Conservation (phyloP, 352 stramenopile species). For the Phytopythium kandeliae region DNA sequence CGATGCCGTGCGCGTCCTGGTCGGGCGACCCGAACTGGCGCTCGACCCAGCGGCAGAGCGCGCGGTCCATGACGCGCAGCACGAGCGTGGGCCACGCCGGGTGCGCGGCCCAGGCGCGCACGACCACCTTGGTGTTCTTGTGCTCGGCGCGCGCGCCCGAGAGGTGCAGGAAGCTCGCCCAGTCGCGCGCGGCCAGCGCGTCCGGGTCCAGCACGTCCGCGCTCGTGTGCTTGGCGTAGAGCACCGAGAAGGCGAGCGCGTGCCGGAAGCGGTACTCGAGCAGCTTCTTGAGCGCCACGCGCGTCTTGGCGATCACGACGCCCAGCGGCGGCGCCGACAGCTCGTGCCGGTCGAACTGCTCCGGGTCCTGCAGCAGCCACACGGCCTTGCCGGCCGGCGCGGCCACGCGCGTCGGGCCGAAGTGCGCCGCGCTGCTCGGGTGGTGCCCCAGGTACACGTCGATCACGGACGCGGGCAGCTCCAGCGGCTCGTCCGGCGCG, state of each 20-base stretch:
- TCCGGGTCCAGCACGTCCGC: conserved; percentile 51
- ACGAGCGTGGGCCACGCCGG: conserved; percentile 70
- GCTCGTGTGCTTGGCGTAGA: conserved; percentile 84
- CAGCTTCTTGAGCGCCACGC: conserved; percentile 75
- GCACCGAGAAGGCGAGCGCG: conserved; percentile 67
- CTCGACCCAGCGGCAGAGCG: conserved; percentile 66
- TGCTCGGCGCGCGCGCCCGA: conserved; percentile 45
- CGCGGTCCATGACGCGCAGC: conserved; percentile 57
- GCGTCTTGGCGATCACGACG: conserved; percentile 83
- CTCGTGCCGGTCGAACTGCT: conserved; percentile 82
- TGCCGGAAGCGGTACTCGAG: conserved; percentile 75
- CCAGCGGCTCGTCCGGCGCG: conserved; percentile 17
- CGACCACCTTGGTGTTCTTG: conserved; percentile 74
- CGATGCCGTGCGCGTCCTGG: conserved; percentile 4
- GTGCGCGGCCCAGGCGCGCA: conserved; percentile 60
- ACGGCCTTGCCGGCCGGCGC: conserved; percentile 62
- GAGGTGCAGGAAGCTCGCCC: conserved; percentile 70
- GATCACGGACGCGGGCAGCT: conserved; percentile 67
- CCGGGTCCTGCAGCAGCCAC: conserved; percentile 85
- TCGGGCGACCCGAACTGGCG: conserved; percentile 39
- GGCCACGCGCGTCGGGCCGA: conserved; percentile 21
- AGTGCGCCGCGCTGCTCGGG: conserved; percentile 45
- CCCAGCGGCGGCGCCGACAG: conserved; percentile 58
- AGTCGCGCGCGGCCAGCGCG: conserved; percentile 44
- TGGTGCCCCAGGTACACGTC: conserved; percentile 77